These are phyloP conservation scores for Rhizophagus sp. DNA, from an alignment of 192 early-diverging fungal species.

Conservation along the genomic window DNA sequence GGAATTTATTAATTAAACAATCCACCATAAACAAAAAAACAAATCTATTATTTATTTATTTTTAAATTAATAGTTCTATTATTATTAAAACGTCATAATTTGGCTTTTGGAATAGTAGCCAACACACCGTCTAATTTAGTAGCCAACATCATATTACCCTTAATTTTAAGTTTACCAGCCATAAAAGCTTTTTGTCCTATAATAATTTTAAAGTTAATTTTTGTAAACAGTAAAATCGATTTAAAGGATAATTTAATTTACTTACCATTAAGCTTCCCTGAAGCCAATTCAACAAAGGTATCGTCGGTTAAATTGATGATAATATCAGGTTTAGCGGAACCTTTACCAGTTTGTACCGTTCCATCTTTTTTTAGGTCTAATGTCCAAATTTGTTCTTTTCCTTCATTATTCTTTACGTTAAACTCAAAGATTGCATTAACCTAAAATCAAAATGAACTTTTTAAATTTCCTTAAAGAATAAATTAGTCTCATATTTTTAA, in stretches of 20 bases:
- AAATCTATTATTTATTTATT: too few relatives aligned
- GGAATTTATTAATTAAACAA: background rate
- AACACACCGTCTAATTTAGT: slow-evolving; percentile 72
- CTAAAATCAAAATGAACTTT: background rate
- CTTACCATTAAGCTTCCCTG: slow-evolving; percentile 86
- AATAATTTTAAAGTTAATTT: background rate
- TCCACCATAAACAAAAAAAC: too few relatives aligned
- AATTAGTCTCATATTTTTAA: background rate
- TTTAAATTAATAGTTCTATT: background rate
- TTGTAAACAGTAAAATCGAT: background rate
- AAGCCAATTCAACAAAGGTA: slow-evolving; percentile 80
- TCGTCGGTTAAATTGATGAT: slow-evolving; percentile 70
- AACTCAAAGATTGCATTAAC: slow-evolving; percentile 89
- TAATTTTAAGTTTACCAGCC: slow-evolving; percentile 87
- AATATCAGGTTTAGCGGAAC: slow-evolving; percentile 70
- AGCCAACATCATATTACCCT: slow-evolving; percentile 74
- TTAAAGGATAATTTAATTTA: background rate
- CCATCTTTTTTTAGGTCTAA: slow-evolving; percentile 82
- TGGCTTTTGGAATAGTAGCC: slow-evolving; percentile 60
- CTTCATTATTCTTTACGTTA: slow-evolving; percentile 72
- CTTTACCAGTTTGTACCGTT: slow-evolving; percentile 54
- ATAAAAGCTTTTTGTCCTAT: slow-evolving; percentile 87
- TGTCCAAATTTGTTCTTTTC: slow-evolving; percentile 75
- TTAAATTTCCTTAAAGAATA: background rate
- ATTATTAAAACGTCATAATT: slow-evolving; percentile 52